These are phyloP conservation scores for Gloeostereum incarnatum DNA, from an alignment of 768 basidiomycete species.

Conservation along the genomic window DNA sequence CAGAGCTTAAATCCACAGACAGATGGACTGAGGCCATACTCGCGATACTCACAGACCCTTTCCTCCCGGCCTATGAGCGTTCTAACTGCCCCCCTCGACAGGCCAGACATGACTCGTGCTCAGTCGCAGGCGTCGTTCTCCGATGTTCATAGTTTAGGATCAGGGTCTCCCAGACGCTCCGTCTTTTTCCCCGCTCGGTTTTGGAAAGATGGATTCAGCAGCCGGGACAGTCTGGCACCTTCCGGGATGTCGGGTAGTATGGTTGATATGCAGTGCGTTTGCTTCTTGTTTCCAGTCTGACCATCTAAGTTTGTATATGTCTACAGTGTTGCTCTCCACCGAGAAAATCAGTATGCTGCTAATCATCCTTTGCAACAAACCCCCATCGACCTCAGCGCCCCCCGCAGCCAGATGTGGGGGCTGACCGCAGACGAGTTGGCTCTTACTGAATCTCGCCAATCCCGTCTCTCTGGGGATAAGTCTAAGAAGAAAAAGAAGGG, in stretches of 20 bases:
- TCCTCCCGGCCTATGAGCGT: constrained; percentile 52
- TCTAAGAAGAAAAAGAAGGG: constrained; percentile 75
- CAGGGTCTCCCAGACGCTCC: constrained; percentile 56
- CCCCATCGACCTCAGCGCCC: constrained; percentile 15
- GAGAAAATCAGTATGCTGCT: constrained; percentile 32
- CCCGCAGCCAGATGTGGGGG: constrained; percentile 48
- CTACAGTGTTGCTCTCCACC: constrained; percentile 66
- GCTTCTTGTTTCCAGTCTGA: constrained; percentile 1
- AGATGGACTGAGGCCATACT: constrained; percentile 46
- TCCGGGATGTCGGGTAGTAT: constrained; percentile 82
- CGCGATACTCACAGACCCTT: constrained; percentile 49
- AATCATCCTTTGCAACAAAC: neutral
- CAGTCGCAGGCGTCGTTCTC: constrained; percentile 78
- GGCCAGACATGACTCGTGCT: constrained; percentile 53
- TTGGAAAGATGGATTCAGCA: constrained; percentile 62
- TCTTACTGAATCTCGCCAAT: constrained; percentile 13
- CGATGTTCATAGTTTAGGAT: constrained; percentile 67
- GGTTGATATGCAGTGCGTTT: constrained; percentile 86
- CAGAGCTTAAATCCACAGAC: constrained; percentile 44
- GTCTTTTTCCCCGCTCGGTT: constrained; percentile 76
- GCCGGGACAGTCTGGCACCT: constrained; percentile 74
- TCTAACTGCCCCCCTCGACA: constrained; percentile 47
- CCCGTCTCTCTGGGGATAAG: constrained; percentile 25
- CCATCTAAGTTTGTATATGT: constrained; percentile 7
- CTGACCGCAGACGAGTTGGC: constrained; percentile 24